phyloP scores from a whole-genome alignment of 768 basidiomycete genomes.

The Russula brevipes region DNA sequence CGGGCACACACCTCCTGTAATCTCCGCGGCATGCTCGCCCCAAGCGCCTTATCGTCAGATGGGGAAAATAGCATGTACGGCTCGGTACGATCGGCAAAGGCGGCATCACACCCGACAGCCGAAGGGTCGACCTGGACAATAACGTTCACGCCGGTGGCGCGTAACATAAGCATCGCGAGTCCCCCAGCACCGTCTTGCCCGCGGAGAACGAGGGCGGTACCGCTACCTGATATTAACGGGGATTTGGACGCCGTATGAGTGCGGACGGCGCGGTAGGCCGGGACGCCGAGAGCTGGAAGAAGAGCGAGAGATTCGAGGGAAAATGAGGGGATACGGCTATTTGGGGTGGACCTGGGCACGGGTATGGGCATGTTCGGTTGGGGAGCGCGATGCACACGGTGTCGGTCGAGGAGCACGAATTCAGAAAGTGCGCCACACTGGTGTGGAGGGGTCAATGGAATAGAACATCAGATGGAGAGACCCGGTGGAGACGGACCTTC shows the following conservation, averaged over 20 bases:
- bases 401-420: slow-evolving; percentile 78
- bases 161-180: slow-evolving; percentile 73
- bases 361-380: slow-evolving; percentile 37
- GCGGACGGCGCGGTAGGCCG: slow-evolving; percentile 78
- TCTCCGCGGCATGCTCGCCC: slow-evolving; percentile 22
- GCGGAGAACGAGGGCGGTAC: slow-evolving; percentile 54
- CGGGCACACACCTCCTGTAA: slow-evolving; percentile 38
- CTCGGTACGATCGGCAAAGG: slow-evolving; percentile 33
- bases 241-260: slow-evolving; percentile 34
- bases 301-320: slow-evolving; percentile 49
- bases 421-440: slow-evolving; percentile 87
- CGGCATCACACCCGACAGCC: slow-evolving; percentile 31
- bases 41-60: slow-evolving; percentile 30
- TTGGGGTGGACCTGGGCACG: slow-evolving; percentile 29
- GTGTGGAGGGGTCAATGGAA: slow-evolving; percentile 20
- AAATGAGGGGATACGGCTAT: slow-evolving; percentile 13
- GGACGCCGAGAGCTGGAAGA: slow-evolving; percentile 70
- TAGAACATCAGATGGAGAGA: slow-evolving; percentile 11
- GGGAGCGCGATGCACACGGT: slow-evolving; percentile 67
- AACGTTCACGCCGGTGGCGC: slow-evolving; percentile 62
- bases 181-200: slow-evolving; percentile 74
- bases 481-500: slow-evolving; percentile 49
- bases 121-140: slow-evolving; percentile 59
- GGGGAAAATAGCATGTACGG: slow-evolving; percentile 25
- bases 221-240: slow-evolving; percentile 25